Conservation (phyloP, 331 rosid species). For the Dryas integrifolia region DNA sequence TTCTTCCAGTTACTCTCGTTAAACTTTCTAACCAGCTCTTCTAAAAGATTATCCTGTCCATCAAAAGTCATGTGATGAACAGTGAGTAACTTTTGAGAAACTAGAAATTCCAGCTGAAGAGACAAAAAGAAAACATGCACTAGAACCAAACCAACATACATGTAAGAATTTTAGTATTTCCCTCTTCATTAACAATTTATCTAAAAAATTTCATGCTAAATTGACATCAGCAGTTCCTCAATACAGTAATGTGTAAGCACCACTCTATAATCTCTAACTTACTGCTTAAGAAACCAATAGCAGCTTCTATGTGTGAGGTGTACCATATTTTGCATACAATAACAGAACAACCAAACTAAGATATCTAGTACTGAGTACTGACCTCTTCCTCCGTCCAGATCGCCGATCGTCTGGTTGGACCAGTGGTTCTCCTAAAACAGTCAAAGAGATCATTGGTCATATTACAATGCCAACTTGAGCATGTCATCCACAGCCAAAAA, state of each 20-base stretch:
- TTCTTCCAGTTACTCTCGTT: conserved; percentile 44
- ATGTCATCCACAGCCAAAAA: background rate
- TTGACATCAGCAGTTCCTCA: background rate
- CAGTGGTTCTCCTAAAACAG: conserved; percentile 29
- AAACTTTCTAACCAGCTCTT: conserved; percentile 40
- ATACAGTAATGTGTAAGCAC: background rate
- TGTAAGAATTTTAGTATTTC: background rate
- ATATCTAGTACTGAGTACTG: conserved; percentile 19
- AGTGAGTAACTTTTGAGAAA: background rate
- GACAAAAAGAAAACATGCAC: background rate
- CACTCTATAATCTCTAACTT: background rate
- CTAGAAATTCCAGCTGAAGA: background rate
- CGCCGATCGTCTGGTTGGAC: conserved; percentile 33
- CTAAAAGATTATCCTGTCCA: conserved; percentile 49
- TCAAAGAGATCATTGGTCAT: background rate
- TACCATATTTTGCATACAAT: too few relatives aligned
- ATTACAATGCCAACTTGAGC: background rate
- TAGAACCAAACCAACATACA: background rate
- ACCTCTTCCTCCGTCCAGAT: conserved; percentile 56
- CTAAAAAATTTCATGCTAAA: background rate
- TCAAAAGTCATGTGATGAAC: conserved; percentile 16
- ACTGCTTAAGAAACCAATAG: background rate
- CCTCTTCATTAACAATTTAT: background rate
- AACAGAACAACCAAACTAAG: conserved; percentile 9
- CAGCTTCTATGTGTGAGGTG: background rate